phyloP scores from a whole-genome alignment of 2,329 filamentous ascomycete species.

The Fusarium illudens region DNA sequence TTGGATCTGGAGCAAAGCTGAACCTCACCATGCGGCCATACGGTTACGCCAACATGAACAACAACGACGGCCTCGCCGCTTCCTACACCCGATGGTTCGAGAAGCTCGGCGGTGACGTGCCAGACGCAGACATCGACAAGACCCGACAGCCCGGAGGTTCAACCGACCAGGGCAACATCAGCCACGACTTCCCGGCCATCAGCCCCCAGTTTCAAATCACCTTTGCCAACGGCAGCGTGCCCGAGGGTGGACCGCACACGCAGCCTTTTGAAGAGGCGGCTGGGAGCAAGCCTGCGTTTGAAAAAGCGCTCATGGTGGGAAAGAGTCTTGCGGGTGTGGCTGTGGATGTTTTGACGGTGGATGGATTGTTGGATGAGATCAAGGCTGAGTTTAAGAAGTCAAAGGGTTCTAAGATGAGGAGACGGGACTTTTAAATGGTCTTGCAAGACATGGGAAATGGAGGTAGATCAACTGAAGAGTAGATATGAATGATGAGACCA shows the following conservation, averaged over 20 bases:
- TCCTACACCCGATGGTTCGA: constrained; percentile 39
- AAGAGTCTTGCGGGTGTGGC: constrained; percentile 59
- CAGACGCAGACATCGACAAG: constrained; percentile 40
- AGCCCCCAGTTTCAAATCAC: constrained; percentile 41
- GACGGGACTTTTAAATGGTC: not conserved
- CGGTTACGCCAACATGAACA: constrained; percentile 46
- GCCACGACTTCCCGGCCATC: constrained; percentile 42
- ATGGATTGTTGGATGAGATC: constrained; percentile 50
- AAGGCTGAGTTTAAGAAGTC: constrained; percentile 34
- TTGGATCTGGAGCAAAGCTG: constrained; percentile 44
- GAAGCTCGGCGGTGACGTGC: constrained; percentile 35
- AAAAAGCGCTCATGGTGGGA: constrained; percentile 55
- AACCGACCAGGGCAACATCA: constrained; percentile 45
- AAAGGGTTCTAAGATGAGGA: constrained; percentile 1
- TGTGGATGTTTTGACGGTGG: constrained; percentile 55
- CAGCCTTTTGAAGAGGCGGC: constrained; percentile 61
- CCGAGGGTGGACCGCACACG: constrained; percentile 57
- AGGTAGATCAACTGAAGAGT: not conserved
- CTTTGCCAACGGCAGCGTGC: constrained; percentile 34
- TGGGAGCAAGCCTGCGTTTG: constrained; percentile 57
- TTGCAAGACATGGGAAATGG: not conserved
- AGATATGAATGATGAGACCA: not conserved
- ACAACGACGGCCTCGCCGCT: constrained; percentile 39
- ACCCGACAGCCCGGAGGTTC: constrained; percentile 33
- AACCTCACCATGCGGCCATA: constrained; percentile 48